Base-by-base conservation (phyloP, 1,284 basidiomycete species). In the Naganishia cerealis region DNA sequence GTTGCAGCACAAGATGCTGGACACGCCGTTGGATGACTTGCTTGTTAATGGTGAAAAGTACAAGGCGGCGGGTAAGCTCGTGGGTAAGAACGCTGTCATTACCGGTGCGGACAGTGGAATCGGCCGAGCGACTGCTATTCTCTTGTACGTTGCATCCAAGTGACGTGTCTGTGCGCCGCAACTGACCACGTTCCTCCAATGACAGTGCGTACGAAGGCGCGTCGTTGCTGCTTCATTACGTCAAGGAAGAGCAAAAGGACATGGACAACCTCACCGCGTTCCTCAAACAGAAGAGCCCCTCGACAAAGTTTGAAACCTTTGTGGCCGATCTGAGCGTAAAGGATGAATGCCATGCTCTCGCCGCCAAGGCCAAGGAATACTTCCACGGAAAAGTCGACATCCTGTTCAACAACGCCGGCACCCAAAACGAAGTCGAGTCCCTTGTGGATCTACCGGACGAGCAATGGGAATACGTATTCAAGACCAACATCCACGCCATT, bases 171-270 rank as follows among this genome's bases (percentile, higher is more conserved):
- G 18, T 18, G 16, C 21, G 24, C 16, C 50, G 21, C 6, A 21
- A 24, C 59, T 21, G 18, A 24, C n/a, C 59, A 7, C 16, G 43
- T 33, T 36, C 18, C 21, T 55, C 29, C 3, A 6, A 2, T 6
- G 29, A 15, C 56, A 79, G 77, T 61, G 86, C 86, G 0, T 77
- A 86, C 33, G 86, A 87, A 76, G 86, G 86, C 7, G 86, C 86
- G 24, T 82, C 85, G 67, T 75, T 86, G 40, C 83, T 86, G 2
- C 75, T 87, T 52, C 80, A 82, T 50, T 84, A 86, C 76, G 80
- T 85, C 29, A 81, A 84, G 0, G 72, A 79, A 13, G 83, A 88
- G 74, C 77, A 84, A 72, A 73, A 83, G 66, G 87, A 87, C 70
- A 79, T 80, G 3, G 72, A 80, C 57, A 78, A 80, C 26, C 75